These are phyloP conservation scores for Cicer yamashitae DNA, from an alignment of 306 rosid genomes.

Conservation along the genomic window DNA sequence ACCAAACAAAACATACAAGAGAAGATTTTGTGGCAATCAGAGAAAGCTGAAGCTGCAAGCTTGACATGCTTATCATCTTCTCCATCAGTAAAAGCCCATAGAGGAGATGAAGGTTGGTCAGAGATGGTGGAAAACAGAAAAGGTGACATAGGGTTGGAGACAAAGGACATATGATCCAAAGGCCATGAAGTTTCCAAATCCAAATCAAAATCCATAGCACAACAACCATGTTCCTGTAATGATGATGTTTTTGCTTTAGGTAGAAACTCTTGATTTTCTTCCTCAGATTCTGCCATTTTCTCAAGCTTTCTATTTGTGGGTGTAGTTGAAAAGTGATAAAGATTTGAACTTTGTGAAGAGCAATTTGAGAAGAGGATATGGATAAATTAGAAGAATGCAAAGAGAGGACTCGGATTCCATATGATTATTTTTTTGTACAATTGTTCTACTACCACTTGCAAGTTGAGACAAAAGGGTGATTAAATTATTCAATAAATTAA, in stretches of 20 bases:
- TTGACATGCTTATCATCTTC: conserved; percentile 47
- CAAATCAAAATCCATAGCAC: conserved; percentile 78
- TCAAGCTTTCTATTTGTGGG: neutral
- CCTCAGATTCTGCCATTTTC: conserved; percentile 70
- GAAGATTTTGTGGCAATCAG: conserved; percentile 51
- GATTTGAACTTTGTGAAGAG: conserved; percentile 36
- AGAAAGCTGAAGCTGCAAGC: conserved; percentile 49
- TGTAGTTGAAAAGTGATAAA: conserved; percentile 15
- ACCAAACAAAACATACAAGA: conserved; percentile 59
- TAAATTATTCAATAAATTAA: conserved; percentile 42
- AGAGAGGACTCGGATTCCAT: conserved; percentile 31
- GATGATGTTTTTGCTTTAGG: conserved; percentile 48
- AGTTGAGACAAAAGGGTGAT: conserved; percentile 46
- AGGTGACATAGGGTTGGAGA: conserved; percentile 72
- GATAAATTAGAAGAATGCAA: conserved; percentile 36
- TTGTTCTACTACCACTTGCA: conserved; percentile 42
- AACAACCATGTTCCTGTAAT: conserved; percentile 19
- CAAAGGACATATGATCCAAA: conserved; percentile 68
- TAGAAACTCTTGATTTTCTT: conserved; percentile 48
- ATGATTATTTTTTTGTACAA: conserved; percentile 7
- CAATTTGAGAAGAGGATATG: neutral
- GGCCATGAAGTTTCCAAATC: conserved; percentile 78
- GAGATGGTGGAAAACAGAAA: conserved; percentile 51
- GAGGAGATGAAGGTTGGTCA: conserved; percentile 73
- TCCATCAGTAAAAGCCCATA: conserved; percentile 67